phyloP scores from a whole-genome alignment of 2,329 filamentous ascomycete genomes.

The Paradendryphiella salina region DNA sequence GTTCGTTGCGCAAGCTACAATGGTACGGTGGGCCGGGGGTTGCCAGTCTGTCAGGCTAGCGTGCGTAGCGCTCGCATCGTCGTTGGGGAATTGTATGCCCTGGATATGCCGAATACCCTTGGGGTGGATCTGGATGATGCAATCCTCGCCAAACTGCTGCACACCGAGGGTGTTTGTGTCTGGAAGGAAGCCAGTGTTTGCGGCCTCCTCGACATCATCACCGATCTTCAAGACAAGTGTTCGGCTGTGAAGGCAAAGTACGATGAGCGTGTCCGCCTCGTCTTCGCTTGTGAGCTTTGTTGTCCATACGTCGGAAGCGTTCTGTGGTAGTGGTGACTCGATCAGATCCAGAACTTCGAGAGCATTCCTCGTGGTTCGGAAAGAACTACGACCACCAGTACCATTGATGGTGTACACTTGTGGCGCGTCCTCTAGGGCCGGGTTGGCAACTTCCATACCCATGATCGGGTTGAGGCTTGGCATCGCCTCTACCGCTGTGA shows the following conservation, averaged over 20 bases:
- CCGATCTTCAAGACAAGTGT: conserved; percentile 94
- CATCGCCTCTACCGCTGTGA: conserved; percentile 82
- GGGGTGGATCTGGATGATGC: conserved; percentile 92
- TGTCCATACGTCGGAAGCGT: conserved; percentile 93
- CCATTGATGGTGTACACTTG: conserved; percentile 95
- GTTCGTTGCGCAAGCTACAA: conserved; percentile 92
- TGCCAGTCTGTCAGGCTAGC: conserved; percentile 89
- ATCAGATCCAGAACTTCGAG: conserved; percentile 93
- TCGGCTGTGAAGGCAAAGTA: conserved; percentile 88
- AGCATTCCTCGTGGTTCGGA: conserved; percentile 90
- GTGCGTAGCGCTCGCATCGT: conserved; percentile 30
- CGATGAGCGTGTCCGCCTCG: conserved; percentile 89
- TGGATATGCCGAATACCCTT: conserved; percentile 92
- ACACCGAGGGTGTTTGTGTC: conserved; percentile 88
- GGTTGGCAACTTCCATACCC: conserved; percentile 87
- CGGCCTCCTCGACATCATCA: conserved; percentile 94
- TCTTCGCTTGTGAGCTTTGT: conserved; percentile 82
- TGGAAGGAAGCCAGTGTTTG: conserved; percentile 87
- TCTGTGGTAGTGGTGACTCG: conserved; percentile 85
- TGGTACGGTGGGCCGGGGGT: conserved; percentile 88
- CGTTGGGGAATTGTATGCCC: conserved; percentile 53
- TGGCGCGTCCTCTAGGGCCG: conserved; percentile 89
- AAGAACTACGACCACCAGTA: conserved; percentile 83
- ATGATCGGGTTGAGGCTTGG: conserved; percentile 88
- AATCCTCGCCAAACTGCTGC: conserved; percentile 91